Evolutionary conservation across 2,329 filamentous ascomycete species (phyloP).

Genomic region (Dactylella cylindrospora): DNA sequence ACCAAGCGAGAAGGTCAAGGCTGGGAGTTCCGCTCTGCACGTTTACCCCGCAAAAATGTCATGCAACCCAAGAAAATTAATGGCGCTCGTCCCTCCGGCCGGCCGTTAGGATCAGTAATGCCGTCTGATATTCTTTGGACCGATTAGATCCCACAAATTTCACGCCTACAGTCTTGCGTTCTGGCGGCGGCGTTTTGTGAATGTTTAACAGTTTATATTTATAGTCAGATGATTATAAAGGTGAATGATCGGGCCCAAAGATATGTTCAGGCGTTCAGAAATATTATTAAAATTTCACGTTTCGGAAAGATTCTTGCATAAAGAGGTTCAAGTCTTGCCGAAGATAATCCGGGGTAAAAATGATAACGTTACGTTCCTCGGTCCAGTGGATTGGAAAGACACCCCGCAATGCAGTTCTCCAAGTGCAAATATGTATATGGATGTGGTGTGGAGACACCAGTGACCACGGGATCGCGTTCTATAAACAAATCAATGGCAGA

Average conservation of each 20-base stretch:
- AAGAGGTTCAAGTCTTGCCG: slow-evolving; percentile 12
- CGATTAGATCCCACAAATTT: too few relatives aligned
- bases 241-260: neutral
- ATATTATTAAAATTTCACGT: neutral
- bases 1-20: slow-evolving; percentile 15
- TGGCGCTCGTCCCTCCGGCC: too few relatives aligned
- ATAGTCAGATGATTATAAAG: neutral
- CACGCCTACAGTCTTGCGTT: too few relatives aligned
- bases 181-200: too few relatives aligned
- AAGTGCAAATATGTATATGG: neutral
- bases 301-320: neutral
- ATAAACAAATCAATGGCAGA: neutral
- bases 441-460: neutral
- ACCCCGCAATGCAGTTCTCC: too few relatives aligned
- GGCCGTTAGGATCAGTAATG: too few relatives aligned
- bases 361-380: slow-evolving; percentile 15
- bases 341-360: slow-evolving; percentile 16
- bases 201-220: slow-evolving; percentile 1
- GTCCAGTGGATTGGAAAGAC: too few relatives aligned
- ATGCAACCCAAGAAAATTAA: too few relatives aligned
- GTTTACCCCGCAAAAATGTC: slow-evolving; percentile 44
- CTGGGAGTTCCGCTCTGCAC: neutral
- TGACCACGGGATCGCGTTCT: neutral
- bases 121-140: too few relatives aligned
- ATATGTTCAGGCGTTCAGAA: neutral